phyloP scores from a whole-genome alignment of 805 yeast species.

The Wickerhamomyces sydowiorum region DNA sequence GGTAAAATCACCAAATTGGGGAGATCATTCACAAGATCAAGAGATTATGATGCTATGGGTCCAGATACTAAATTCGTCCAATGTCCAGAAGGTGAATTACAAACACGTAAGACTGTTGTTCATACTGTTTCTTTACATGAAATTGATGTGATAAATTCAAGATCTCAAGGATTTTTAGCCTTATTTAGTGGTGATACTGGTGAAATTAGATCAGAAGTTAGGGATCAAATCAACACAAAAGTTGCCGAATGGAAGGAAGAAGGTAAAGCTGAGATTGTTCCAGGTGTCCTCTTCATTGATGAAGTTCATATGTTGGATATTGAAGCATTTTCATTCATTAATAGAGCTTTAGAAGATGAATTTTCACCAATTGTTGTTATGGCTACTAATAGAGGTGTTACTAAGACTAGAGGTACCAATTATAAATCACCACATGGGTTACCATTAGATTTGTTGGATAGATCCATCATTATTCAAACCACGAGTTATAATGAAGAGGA shows the following conservation, averaged over 20 bases:
- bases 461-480: conserved; percentile 90
- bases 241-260: conserved; percentile 99
- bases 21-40: conserved; percentile 89
- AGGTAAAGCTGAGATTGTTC: conserved; percentile 96
- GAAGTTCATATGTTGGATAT: conserved; percentile 98
- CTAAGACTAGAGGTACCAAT: conserved; percentile 90
- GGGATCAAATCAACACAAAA: conserved; percentile 94
- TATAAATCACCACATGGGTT: conserved; percentile 97
- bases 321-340: conserved; percentile 91
- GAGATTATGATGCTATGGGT: conserved; percentile 98
- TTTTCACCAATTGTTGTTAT: conserved; percentile 95
- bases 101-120: conserved; percentile 89
- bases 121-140: conserved; percentile 98
- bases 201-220: conserved; percentile 90
- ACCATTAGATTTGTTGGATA: conserved; percentile 89
- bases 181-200: conserved; percentile 96
- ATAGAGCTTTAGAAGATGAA: conserved; percentile 94
- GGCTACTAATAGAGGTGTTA: conserved; percentile 96
- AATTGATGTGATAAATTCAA: conserved; percentile 94
- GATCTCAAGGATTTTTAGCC: conserved; percentile 97
- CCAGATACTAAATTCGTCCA: conserved; percentile 97
- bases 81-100: conserved; percentile 98
- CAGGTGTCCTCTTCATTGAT: conserved; percentile 96
- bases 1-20: conserved; percentile 95
- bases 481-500: conserved; percentile 73